A percentile compares a stretch with the other conserved stretches of the same genome.
Evolutionary conservation across 495 filamentous ascomycete genomes (phyloP).

Genomic region (Sporormia fimetaria): DNA sequence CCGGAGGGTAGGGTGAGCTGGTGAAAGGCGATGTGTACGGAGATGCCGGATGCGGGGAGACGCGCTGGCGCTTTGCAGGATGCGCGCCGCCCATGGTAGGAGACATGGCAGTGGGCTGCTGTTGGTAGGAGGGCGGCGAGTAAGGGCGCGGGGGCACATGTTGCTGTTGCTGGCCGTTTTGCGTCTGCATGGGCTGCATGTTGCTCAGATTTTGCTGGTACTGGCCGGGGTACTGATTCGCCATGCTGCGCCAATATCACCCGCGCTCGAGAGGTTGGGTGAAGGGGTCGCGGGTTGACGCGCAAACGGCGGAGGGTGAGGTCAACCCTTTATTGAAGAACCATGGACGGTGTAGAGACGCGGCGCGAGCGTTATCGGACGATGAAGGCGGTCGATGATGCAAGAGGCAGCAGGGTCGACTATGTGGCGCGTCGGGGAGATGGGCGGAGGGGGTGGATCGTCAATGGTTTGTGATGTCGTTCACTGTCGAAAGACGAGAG

Average conservation of each 20-base stretch:
- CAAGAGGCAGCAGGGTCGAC: too few species aligned
- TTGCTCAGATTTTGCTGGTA: slow-evolving; percentile 5
- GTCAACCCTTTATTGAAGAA: too few species aligned
- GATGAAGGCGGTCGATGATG: too few species aligned
- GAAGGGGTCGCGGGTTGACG: not conserved
- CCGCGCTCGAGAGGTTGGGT: not conserved
- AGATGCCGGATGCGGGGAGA: slow-evolving; percentile 52
- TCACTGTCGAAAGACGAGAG: too few species aligned
- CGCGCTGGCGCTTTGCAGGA: slow-evolving; percentile 53
- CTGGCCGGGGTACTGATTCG: slow-evolving; percentile 11
- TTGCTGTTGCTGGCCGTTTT: slow-evolving; percentile 18
- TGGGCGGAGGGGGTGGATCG: too few species aligned
- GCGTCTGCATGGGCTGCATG: slow-evolving; percentile 28
- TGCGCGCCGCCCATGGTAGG: slow-evolving; percentile 34
- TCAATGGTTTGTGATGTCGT: too few species aligned
- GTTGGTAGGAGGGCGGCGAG: slow-evolving; percentile 16
- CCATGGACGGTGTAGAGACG: too few species aligned
- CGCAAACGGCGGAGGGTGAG: too few species aligned
- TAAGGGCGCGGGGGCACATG: slow-evolving; percentile 31
- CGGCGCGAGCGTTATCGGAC: too few species aligned
- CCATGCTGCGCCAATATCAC: slow-evolving; percentile 12
- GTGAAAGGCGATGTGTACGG: slow-evolving; percentile 40
- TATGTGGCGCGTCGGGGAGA: too few species aligned
- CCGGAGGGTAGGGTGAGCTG: slow-evolving; percentile 33
- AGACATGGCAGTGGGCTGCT: slow-evolving; percentile 23